These are phyloP conservation scores for Xylaria sp. DNA, from an alignment of 2,329 filamentous ascomycete species.

Conservation along the genomic window DNA sequence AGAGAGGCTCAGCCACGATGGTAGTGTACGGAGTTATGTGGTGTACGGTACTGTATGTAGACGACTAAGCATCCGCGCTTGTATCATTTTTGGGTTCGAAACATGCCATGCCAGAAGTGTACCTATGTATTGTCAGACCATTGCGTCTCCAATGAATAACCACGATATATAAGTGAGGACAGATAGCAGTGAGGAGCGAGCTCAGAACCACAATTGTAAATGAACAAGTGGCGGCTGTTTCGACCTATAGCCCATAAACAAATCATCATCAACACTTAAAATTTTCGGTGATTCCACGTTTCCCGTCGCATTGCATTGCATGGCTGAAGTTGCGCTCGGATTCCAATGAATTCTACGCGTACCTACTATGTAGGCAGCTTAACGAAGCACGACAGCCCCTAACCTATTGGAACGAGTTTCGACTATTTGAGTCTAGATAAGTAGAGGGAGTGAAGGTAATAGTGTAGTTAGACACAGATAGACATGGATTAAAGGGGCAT, in stretches of 20 bases:
- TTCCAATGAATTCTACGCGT: slow-evolving; percentile 34
- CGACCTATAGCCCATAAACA: slow-evolving; percentile 22
- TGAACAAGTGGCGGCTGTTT: slow-evolving; percentile 30
- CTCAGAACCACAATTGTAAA: background rate
- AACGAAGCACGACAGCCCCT: slow-evolving; percentile 20
- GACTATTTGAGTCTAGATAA: too few species aligned
- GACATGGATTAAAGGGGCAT: background rate
- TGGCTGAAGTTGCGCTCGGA: slow-evolving; percentile 27
- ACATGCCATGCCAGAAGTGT: slow-evolving; percentile 16
- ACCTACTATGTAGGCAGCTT: slow-evolving; percentile 10
- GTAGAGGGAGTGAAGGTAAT: background rate
- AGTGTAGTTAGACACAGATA: background rate
- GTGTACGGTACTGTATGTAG: background rate
- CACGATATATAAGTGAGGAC: slow-evolving; percentile 6
- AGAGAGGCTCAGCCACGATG: slow-evolving; percentile 28
- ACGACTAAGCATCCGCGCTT: slow-evolving; percentile 15
- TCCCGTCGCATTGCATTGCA: slow-evolving; percentile 36
- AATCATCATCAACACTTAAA: slow-evolving; percentile 3
- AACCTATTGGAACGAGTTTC: slow-evolving; percentile 17
- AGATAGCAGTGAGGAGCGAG: background rate
- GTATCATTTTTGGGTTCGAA: slow-evolving; percentile 23
- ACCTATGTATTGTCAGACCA: slow-evolving; percentile 3
- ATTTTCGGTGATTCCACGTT: slow-evolving; percentile 31
- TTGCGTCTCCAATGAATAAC: background rate
- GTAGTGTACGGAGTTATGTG: background rate